phyloP scores from a whole-genome alignment of 202 grass and related monocot species.

The Setaria viridis region DNA sequence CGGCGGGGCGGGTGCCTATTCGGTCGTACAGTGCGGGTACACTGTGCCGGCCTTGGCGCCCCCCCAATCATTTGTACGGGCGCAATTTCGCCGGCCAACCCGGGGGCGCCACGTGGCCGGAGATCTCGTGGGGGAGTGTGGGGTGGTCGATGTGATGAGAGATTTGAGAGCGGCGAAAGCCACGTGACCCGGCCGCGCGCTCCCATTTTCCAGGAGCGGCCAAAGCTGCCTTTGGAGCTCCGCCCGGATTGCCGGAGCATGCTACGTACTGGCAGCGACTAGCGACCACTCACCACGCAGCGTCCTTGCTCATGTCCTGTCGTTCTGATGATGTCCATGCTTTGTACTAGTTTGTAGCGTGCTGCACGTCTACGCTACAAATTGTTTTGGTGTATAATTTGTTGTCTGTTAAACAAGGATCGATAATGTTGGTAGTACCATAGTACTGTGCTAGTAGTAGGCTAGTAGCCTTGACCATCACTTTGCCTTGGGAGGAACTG shows the following conservation, averaged over 20 bases:
- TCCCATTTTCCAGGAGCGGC: conserved; percentile 51
- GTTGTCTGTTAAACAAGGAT: not conserved
- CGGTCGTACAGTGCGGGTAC: conserved; percentile 24
- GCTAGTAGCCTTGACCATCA: not conserved
- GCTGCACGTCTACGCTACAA: too few species aligned
- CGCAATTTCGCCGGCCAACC: conserved; percentile 37
- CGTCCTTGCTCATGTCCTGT: too few species aligned
- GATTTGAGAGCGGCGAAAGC: not conserved
- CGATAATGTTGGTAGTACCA: not conserved
- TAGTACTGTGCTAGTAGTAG: not conserved
- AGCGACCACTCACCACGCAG: too few species aligned
- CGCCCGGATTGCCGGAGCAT: not conserved
- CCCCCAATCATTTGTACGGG: conserved; percentile 44
- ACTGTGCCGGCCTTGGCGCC: not conserved
- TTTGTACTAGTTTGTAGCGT: too few species aligned
- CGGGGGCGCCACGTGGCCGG: not conserved
- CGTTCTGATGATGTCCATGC: too few species aligned
- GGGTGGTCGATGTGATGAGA: not conserved
- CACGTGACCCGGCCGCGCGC: not conserved
- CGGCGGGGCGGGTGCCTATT: not conserved
- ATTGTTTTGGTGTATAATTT: not conserved
- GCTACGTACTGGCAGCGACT: not conserved
- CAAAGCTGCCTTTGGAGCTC: not conserved
- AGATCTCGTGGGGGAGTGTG: not conserved
- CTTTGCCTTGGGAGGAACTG: not conserved